phyloP scores from a whole-genome alignment of 768 basidiomycete species.

The Hygrophoropsis aurantiaca region DNA sequence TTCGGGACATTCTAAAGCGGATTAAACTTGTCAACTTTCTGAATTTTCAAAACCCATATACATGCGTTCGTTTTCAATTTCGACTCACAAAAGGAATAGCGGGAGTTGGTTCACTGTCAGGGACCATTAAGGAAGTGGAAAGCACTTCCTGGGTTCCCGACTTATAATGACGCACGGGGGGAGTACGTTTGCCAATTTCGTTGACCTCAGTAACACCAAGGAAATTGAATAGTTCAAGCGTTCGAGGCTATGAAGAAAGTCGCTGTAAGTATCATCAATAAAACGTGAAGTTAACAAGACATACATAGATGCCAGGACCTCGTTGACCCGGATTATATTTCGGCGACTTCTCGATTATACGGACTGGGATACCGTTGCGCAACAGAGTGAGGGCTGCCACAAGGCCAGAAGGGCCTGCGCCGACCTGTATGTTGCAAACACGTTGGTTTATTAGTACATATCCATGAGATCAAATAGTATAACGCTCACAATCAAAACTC shows the following conservation, averaged over 20 bases:
- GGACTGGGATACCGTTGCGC: constrained; percentile 10
- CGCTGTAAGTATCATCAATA: not conserved
- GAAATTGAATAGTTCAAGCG: not conserved
- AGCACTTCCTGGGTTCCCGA: not conserved
- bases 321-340: constrained; percentile 36
- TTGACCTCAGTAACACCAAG: not conserved
- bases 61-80: not conserved
- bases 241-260: not conserved
- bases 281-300: constrained; percentile 3
- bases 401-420: constrained; percentile 7
- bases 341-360: constrained; percentile 13
- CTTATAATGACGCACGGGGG: not conserved
- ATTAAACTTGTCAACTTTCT: too few species aligned
- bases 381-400: constrained; percentile 11
- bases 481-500: too few species aligned
- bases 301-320: constrained; percentile 36
- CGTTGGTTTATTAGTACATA: too few species aligned
- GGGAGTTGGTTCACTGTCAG: not conserved
- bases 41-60: too few species aligned
- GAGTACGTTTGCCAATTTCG: not conserved
- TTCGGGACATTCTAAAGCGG: constrained; percentile 10
- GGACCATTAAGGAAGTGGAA: not conserved
- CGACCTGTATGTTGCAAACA: too few species aligned
- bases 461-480: too few species aligned
- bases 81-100: not conserved